Base-by-base conservation (phyloP, 108 stramenopile species). In the Fistulifera solaris region DNA sequence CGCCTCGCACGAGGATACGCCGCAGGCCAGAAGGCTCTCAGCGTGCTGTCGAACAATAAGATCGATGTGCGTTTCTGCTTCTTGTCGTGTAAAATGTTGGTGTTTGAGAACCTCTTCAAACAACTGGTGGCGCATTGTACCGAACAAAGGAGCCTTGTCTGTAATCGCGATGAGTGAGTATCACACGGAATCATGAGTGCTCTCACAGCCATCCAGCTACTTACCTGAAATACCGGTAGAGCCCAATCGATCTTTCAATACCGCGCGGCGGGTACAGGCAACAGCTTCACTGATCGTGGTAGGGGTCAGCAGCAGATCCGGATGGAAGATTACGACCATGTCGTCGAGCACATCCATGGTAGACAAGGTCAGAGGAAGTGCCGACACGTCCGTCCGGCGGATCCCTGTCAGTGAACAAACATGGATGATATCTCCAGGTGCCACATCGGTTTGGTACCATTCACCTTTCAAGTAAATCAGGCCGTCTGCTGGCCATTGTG, bases 51-150 rank as follows among this genome's bases (percentile, higher is more conserved):
- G 70, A 47, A 90, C 69, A 40, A 91, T 74, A 22, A 67, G 45
- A 14, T 62, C 56, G 1, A 74, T 62, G 12, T 50, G 65, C 17
- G 58, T 19, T 46, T 67, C 44, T 8, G 78, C 82, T 38, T 63
- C 66, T 18, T 61, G 56, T 25, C 48, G 38, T 16, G 79, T 67
- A 16, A 86, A 81, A 52, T 81, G 68, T 14, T 68, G 60, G 18
- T 70, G 44, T 43, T 53, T 70, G 27, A 94, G 31, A 51, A 80
- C 81, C 17, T 53, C 52, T 59, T 87, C 78, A 54, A 94, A 94
- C 14, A 94, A 70, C 22, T 72, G 81, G 43, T 94, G 93, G 10
- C 86, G 71, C 51, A 90, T 70, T 2, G 84, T 89, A 22, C 93
- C 93, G 40, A 84, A 65, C 16, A 89, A 58, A 18, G 85, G 81